These are phyloP conservation scores for Hypericum perforatum DNA, from an alignment of 345 rosid genomes.

Conservation along the genomic window DNA sequence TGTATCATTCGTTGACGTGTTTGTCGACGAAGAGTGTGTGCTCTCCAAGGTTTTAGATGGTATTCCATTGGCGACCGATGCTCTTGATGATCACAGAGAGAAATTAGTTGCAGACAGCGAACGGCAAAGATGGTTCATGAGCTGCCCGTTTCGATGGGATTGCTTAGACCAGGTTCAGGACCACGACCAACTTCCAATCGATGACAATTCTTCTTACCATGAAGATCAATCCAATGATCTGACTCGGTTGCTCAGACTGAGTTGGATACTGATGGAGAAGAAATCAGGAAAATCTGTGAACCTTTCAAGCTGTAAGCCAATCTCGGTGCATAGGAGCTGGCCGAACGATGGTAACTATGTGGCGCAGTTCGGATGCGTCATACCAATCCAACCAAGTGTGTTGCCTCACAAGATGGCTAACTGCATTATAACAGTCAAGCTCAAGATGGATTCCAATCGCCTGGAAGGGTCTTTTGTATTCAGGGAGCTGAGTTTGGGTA, in stretches of 20 bases:
- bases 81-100: not conserved
- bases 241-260: conserved; percentile 13
- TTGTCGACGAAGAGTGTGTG: conserved; percentile 19
- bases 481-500: conserved; percentile 18
- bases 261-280: conserved; percentile 32
- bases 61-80: conserved; percentile 11
- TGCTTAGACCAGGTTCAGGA: not conserved
- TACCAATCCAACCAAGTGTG: conserved; percentile 15
- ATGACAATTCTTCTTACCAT: not conserved
- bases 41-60: conserved; percentile 19
- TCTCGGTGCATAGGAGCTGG: conserved; percentile 19
- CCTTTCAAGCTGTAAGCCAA: conserved; percentile 26
- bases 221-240: conserved; percentile 9
- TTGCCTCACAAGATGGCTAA: conserved; percentile 16
- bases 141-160: conserved; percentile 17
- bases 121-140: conserved; percentile 13
- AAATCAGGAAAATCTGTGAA: conserved; percentile 28
- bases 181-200: not conserved
- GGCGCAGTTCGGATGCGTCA: conserved; percentile 23
- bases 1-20: conserved; percentile 25
- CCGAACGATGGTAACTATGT: conserved; percentile 10
- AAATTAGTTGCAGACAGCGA: not conserved
- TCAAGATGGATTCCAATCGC: conserved; percentile 6
- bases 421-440: conserved; percentile 16
- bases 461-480: conserved; percentile 1